Conservation (phyloP, 1,284 basidiomycete genomes). For the Sphaerobolus stellatus region DNA sequence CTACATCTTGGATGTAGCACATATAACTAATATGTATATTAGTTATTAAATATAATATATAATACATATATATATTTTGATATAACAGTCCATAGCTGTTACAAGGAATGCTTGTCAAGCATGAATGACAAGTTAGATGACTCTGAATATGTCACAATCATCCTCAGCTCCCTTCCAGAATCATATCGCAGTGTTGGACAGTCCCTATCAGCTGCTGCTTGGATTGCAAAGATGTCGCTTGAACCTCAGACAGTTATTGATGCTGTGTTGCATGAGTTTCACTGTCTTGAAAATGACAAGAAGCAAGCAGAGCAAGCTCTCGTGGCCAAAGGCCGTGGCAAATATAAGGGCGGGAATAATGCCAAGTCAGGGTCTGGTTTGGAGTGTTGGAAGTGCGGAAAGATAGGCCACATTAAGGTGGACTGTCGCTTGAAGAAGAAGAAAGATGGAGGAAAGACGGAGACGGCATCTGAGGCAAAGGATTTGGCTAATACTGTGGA, state of each 20-base stretch:
- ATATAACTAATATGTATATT: no score
- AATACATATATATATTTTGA: no score
- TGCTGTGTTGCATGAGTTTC: no score
- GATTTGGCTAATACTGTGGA: background rate
- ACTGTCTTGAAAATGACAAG: background rate
- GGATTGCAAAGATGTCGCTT: background rate
- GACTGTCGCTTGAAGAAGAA: background rate
- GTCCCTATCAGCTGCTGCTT: no score
- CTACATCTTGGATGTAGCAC: no score
- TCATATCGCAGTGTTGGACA: no score
- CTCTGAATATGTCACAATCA: no score
- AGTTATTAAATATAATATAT: no score
- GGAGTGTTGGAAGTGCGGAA: conserved; percentile 2
- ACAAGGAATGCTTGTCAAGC: no score
- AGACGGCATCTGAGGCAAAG: background rate
- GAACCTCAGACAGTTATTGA: background rate
- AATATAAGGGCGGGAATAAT: background rate
- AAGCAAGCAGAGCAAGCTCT: background rate
- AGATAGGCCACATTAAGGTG: background rate
- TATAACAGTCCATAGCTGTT: no score
- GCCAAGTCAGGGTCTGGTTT: background rate
- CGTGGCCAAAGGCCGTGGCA: background rate
- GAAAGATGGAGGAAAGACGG: background rate
- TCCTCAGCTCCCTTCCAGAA: no score
- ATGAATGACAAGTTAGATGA: no score